phyloP scores from a whole-genome alignment of 208 protist species.

The Phytomonas sp. region DNA sequence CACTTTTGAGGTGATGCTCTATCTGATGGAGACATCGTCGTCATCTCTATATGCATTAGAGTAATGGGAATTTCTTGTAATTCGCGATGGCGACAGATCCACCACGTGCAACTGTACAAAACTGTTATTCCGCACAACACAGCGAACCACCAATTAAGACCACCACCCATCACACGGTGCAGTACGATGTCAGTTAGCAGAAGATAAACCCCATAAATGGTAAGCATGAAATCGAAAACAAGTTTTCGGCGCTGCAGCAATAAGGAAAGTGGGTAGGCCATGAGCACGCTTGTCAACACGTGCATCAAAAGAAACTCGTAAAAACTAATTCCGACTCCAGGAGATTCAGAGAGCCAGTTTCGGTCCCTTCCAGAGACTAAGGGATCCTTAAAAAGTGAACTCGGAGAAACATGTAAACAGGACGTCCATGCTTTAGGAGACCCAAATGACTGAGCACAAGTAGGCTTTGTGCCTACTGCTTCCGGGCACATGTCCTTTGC shows the following conservation, averaged over 20 bases:
- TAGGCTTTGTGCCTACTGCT: not conserved
- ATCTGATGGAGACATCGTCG: not conserved
- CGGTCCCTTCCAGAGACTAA: not conserved
- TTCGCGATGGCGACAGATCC: constrained; percentile 47
- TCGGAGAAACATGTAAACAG: not conserved
- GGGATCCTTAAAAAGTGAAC: not conserved
- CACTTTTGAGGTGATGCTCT: not conserved
- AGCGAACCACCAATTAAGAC: constrained; percentile 46
- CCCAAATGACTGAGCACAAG: not conserved
- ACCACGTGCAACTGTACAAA: constrained; percentile 33
- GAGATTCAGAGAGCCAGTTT: not conserved
- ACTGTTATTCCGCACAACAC: constrained; percentile 21
- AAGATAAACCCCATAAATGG: constrained; percentile 67
- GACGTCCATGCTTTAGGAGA: not conserved
- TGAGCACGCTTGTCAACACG: constrained; percentile 23
- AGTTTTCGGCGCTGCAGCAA: constrained; percentile 75
- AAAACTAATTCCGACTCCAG: not conserved
- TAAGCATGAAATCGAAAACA: constrained; percentile 67
- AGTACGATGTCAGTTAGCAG: constrained; percentile 32
- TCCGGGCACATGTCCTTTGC: not conserved
- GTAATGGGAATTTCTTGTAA: constrained; percentile 46
- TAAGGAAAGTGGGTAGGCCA: constrained; percentile 44
- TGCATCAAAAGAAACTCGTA: constrained; percentile 65
- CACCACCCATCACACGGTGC: constrained; percentile 25
- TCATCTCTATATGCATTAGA: not conserved